These are phyloP conservation scores for Aureobasidium sp. DNA, from an alignment of 2,329 filamentous ascomycete species.

Conservation along the genomic window DNA sequence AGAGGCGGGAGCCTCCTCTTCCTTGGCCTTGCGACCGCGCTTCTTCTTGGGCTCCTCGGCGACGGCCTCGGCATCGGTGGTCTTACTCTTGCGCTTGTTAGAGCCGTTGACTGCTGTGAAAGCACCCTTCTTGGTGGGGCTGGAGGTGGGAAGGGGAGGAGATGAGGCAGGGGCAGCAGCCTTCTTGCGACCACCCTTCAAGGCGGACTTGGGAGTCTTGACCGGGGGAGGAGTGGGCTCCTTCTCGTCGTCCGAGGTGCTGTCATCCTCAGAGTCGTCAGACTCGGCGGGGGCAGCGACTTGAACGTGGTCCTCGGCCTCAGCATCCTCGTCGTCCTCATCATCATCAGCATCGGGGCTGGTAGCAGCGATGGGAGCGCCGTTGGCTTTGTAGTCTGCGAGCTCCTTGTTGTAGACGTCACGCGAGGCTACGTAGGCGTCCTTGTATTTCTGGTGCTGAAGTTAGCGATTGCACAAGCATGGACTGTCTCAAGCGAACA, in stretches of 20 bases:
- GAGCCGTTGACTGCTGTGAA: conserved; percentile 20
- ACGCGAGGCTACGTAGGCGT: conserved; percentile 52
- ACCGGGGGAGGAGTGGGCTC: conserved; percentile 28
- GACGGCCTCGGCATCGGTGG: conserved; percentile 16
- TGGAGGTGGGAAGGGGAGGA: conserved; percentile 20
- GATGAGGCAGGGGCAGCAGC: conserved; percentile 25
- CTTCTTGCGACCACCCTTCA: conserved; percentile 25
- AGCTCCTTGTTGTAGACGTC: conserved; percentile 51
- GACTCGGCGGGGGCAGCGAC: background rate
- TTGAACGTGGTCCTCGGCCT: conserved; percentile 3
- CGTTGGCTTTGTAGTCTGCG: conserved; percentile 50
- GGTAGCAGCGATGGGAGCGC: conserved; percentile 34
- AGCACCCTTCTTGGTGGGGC: conserved; percentile 18
- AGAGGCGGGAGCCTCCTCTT: conserved; percentile 17
- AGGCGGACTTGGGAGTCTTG: conserved; percentile 25
- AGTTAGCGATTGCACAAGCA: background rate
- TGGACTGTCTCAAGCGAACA: background rate
- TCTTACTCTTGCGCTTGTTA: conserved; percentile 23
- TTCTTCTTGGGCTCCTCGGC: conserved; percentile 28
- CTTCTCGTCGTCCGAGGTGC: conserved; percentile 30
- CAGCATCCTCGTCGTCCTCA: conserved; percentile 26
- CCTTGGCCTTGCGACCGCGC: conserved; percentile 26
- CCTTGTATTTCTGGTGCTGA: conserved; percentile 44
- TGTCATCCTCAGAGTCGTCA: conserved; percentile 21
- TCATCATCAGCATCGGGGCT: conserved; percentile 28